phyloP scores from a whole-genome alignment of 352 stramenopile genomes.

The Peronospora belbahrii region DNA sequence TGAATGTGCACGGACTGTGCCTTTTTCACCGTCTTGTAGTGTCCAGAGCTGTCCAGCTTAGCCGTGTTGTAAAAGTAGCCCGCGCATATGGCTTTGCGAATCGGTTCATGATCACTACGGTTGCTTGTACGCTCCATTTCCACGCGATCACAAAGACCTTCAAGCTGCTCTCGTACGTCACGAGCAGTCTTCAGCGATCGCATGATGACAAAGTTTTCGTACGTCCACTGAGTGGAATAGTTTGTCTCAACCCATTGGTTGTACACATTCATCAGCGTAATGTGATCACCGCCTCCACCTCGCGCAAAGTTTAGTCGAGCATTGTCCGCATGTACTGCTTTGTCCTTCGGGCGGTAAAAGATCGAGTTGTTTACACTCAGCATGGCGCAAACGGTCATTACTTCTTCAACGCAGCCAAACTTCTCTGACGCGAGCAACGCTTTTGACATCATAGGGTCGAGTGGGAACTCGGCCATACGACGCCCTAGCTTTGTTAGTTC shows the following conservation, averaged over 20 bases:
- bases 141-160: constrained; percentile 97
- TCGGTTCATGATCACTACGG: constrained; percentile 85
- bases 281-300: constrained; percentile 95
- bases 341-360: constrained; percentile 99
- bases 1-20: constrained; percentile 97
- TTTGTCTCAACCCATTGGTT: constrained; percentile 97
- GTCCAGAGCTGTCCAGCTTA: constrained; percentile 91
- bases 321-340: constrained; percentile 97
- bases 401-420: constrained; percentile 88
- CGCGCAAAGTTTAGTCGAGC: constrained; percentile 97
- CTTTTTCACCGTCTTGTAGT: constrained; percentile 99
- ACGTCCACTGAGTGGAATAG: constrained; percentile 95
- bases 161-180: constrained; percentile 98
- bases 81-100: constrained; percentile 95
- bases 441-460: constrained; percentile 95
- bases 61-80: constrained; percentile 99
- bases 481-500: constrained; percentile 95
- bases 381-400: constrained; percentile 97
- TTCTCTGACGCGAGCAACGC: constrained; percentile 87
- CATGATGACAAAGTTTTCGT: constrained; percentile 96
- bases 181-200: constrained; percentile 95
- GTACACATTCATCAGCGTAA: constrained; percentile 95
- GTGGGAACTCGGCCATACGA: constrained; percentile 94
- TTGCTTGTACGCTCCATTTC: constrained; percentile 90
- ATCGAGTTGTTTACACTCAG: constrained; percentile 96